These are phyloP conservation scores for Penicillium sp. DNA, from an alignment of 2,329 filamentous ascomycete genomes.

Conservation along the genomic window DNA sequence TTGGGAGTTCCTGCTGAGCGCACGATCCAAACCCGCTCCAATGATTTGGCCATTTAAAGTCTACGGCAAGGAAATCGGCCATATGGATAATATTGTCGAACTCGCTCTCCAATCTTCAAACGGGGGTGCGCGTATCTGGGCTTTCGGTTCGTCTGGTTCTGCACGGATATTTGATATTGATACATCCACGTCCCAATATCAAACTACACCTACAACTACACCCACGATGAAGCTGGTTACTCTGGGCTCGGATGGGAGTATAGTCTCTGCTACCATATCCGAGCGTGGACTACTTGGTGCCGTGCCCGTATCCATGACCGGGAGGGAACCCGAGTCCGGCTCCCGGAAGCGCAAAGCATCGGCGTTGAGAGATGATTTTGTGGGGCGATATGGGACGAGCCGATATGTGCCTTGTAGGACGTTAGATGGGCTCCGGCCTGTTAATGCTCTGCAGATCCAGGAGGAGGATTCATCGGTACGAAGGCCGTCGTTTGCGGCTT, in stretches of 20 bases:
- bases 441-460: not conserved
- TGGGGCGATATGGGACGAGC: constrained; percentile 23
- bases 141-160: constrained; percentile 47
- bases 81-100: constrained; percentile 49
- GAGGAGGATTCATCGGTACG: constrained; percentile 10
- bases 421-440: constrained; percentile 5
- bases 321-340: constrained; percentile 3
- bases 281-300: constrained; percentile 11
- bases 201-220: constrained; percentile 4
- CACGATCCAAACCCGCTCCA: constrained; percentile 35
- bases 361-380: constrained; percentile 23
- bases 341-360: constrained; percentile 31
- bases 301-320: not conserved
- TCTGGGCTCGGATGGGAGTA: constrained; percentile 28
- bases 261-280: constrained; percentile 21
- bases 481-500: constrained; percentile 36
- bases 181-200: constrained; percentile 23
- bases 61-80: constrained; percentile 51
- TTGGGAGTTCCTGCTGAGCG: constrained; percentile 43
- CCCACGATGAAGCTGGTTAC: constrained; percentile 25
- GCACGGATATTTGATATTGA: constrained; percentile 51
- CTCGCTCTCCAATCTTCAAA: constrained; percentile 47
- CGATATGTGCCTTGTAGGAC: constrained; percentile 9
- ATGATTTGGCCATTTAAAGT: constrained; percentile 53
- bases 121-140: constrained; percentile 53